Percentiles rank a stretch among this genome's conserved stretches.
Evolutionary conservation across 179 eudicot genomes (phyloP).

Genomic region (Amaranthus tricolor): DNA sequence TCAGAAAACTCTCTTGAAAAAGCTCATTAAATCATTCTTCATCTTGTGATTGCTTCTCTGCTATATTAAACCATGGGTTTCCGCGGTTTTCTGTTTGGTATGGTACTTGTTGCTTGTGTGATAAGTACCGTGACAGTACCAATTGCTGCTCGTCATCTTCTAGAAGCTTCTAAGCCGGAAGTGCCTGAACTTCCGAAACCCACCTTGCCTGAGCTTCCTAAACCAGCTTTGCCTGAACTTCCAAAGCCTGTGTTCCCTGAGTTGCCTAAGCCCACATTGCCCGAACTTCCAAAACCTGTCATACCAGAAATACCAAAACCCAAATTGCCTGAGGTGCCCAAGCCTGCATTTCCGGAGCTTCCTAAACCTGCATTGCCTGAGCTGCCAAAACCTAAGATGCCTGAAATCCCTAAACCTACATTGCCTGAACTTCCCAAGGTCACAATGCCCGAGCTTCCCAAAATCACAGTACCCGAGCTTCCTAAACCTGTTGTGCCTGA

Average conservation of each 20-base stretch:
- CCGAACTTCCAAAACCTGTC: constrained; percentile 20
- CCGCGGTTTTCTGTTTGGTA: neutral
- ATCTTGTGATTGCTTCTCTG: neutral
- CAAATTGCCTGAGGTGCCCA: neutral
- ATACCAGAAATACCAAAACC: constrained; percentile 15
- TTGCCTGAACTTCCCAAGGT: constrained; percentile 10
- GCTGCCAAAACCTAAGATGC: neutral
- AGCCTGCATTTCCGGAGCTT: neutral
- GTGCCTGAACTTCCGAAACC: constrained; percentile 20
- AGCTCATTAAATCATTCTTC: neutral
- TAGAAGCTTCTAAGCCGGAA: constrained; percentile 22
- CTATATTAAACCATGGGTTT: constrained; percentile 28
- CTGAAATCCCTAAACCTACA: neutral
- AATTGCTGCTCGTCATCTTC: constrained; percentile 29
- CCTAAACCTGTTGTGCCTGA: constrained; percentile 13
- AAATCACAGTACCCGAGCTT: neutral
- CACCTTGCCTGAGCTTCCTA: neutral
- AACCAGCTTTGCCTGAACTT: neutral
- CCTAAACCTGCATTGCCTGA: neutral
- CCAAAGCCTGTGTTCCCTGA: constrained; percentile 21
- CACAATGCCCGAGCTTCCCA: constrained; percentile 4
- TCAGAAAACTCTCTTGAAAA: neutral
- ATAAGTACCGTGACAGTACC: constrained; percentile 9
- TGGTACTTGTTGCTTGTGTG: constrained; percentile 16
- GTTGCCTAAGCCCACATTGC: constrained; percentile 14